A percentile compares a stretch with the other conserved stretches of the same genome.
Conservation (phyloP, 2,329 filamentous ascomycete species). For the Truncatella angustata region DNA sequence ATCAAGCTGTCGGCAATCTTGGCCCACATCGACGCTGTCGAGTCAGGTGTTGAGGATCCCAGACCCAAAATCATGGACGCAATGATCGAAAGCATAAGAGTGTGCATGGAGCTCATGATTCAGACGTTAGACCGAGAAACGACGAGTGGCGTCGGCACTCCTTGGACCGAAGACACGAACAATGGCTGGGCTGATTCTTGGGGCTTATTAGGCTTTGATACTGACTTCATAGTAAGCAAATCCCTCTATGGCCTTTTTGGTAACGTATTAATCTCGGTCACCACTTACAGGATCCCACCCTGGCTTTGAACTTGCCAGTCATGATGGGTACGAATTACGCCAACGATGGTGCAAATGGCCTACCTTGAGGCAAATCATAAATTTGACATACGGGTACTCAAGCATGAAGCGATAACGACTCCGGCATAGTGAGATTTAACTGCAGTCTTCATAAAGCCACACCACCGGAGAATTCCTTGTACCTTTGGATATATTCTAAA, state of each 20-base stretch:
- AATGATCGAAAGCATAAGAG: neutral
- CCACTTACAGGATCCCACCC: neutral
- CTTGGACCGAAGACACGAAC: neutral
- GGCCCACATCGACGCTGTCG: slow-evolving; percentile 16
- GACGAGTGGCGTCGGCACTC: neutral
- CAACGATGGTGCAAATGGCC: neutral
- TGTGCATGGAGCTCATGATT: slow-evolving; percentile 1
- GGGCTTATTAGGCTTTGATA: neutral
- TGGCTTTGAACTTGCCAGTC: neutral
- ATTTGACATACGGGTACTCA: too few species aligned
- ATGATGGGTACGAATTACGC: neutral
- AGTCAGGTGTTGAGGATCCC: slow-evolving; percentile 3
- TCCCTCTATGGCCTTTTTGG: too few species aligned
- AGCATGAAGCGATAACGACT: too few species aligned
- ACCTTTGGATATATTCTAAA: too few species aligned
- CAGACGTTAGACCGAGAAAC: neutral
- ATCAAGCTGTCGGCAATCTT: slow-evolving; percentile 21
- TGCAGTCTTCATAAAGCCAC: too few species aligned
- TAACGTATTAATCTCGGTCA: too few species aligned
- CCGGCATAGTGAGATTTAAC: too few species aligned
- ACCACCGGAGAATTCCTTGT: too few species aligned
- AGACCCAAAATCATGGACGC: neutral
- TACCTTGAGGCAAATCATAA: too few species aligned
- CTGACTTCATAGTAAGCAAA: neutral
- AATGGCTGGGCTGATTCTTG: neutral